Evolutionary conservation across 257 asterid genomes (phyloP).

Genomic region (Solanum ossicruentum): DNA sequence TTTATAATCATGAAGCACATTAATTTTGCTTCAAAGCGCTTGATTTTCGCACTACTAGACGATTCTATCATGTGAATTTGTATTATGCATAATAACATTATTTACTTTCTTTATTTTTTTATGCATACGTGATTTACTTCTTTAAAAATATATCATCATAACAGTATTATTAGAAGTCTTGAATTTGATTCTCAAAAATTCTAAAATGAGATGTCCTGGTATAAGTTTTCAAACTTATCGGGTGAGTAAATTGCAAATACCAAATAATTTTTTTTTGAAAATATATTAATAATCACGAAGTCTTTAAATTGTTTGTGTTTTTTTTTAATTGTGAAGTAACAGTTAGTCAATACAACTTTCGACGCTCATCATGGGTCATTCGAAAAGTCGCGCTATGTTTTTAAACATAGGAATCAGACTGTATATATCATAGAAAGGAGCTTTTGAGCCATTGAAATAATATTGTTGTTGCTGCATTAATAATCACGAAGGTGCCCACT

Average conservation of each 20-base stretch:
- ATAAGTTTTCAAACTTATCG: neutral
- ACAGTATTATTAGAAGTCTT: fast-evolving
- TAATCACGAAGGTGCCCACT: neutral
- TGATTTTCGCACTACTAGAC: neutral
- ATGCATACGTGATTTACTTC: neutral
- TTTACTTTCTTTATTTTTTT: neutral
- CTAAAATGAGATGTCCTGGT: fast-evolving
- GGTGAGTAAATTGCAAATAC: neutral
- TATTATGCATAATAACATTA: neutral
- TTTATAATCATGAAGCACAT: neutral
- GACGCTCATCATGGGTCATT: too few relatives aligned
- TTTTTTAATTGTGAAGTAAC: too few relatives aligned
- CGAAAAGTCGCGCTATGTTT: too few relatives aligned
- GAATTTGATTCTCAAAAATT: neutral
- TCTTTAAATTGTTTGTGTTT: too few relatives aligned
- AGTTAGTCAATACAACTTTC: too few relatives aligned
- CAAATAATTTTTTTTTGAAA: too few relatives aligned
- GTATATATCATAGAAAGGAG: too few relatives aligned
- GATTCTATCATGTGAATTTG: neutral
- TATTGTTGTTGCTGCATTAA: too few relatives aligned
- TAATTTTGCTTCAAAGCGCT: neutral
- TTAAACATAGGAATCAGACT: too few relatives aligned
- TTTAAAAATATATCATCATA: neutral
- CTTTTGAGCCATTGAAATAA: too few relatives aligned
- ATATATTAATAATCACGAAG: neutral